phyloP scores from a whole-genome alignment of 805 yeast genomes.

The Wickerhamomyces ciferrii region DNA sequence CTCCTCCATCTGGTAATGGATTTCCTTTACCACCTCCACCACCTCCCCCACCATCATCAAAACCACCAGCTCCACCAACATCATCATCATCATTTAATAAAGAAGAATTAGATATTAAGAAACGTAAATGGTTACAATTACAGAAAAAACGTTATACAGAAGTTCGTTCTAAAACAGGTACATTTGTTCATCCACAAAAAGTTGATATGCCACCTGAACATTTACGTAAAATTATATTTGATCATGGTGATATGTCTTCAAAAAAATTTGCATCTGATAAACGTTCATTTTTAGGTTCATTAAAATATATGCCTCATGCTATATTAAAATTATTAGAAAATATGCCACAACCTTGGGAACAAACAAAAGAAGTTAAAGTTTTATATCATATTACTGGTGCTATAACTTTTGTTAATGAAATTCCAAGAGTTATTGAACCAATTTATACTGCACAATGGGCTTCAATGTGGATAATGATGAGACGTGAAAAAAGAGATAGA shows the following conservation, averaged over 20 bases:
- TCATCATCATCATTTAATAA: slow-evolving; percentile 10
- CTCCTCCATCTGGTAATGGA: slow-evolving; percentile 3
- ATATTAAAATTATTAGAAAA: slow-evolving; percentile 82
- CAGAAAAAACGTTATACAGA: slow-evolving; percentile 56
- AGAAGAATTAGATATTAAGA: slow-evolving; percentile 34
- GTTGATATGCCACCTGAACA: slow-evolving; percentile 93
- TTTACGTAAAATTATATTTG: slow-evolving; percentile 73
- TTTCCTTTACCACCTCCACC: slow-evolving; percentile 19
- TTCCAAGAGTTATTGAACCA: slow-evolving; percentile 89
- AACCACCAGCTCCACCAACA: slow-evolving; percentile 24
- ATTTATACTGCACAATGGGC: slow-evolving; percentile 96
- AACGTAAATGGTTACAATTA: slow-evolving; percentile 53
- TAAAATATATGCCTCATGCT: slow-evolving; percentile 96
- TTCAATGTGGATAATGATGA: slow-evolving; percentile 86
- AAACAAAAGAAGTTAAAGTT: slow-evolving; percentile 76
- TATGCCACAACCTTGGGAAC: slow-evolving; percentile 99
- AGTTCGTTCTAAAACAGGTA: slow-evolving; percentile 25
- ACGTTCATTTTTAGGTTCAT: slow-evolving; percentile 81
- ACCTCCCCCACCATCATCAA: slow-evolving; percentile 29
- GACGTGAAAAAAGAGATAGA: slow-evolving; percentile 89
- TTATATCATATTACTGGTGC: slow-evolving; percentile 92
- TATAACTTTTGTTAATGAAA: slow-evolving; percentile 89
- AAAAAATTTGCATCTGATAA: slow-evolving; percentile 78
- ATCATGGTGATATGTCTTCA: slow-evolving; percentile 82
- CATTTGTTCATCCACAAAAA: slow-evolving; percentile 54